Percentiles rank a stretch among this genome's conserved stretches.
phyloP scores from a whole-genome alignment of 2,329 filamentous ascomycete genomes.

The Fusarium vanettenii region DNA sequence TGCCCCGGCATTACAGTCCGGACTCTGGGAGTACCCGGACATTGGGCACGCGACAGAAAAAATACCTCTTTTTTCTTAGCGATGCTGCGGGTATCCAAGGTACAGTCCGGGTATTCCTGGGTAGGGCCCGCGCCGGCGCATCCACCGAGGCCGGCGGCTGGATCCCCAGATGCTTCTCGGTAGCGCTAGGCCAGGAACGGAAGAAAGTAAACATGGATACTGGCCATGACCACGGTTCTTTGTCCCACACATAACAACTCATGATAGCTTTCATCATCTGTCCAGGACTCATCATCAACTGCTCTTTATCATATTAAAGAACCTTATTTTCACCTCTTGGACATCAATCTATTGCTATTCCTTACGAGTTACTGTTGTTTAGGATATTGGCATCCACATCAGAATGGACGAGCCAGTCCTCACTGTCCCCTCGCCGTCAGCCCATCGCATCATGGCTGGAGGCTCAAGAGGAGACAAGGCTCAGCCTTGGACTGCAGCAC shows the following conservation, averaged over 20 bases:
- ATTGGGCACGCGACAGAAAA: conserved; percentile 23
- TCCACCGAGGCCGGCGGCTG: conserved; percentile 23
- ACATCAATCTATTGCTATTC: neutral
- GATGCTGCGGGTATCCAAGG: conserved; percentile 6
- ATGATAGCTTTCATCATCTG: neutral
- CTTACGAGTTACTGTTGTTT: neutral
- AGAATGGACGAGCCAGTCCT: conserved; percentile 15
- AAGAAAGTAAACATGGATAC: conserved; percentile 46
- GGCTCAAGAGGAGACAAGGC: conserved; percentile 5
- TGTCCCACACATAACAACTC: conserved; percentile 10
- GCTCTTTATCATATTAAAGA: neutral
- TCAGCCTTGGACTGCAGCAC: conserved; percentile 59
- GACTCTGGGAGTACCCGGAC: conserved; percentile 24
- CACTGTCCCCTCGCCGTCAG: conserved; percentile 19
- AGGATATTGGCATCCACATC: neutral
- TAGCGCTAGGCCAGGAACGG: conserved; percentile 43
- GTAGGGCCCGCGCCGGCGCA: conserved; percentile 8
- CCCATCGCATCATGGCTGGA: conserved; percentile 21
- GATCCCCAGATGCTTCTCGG: conserved; percentile 21
- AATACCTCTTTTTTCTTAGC: conserved; percentile 21
- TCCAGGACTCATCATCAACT: neutral
- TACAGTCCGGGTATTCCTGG: conserved; percentile 25
- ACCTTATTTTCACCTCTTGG: neutral
- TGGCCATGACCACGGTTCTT: neutral
- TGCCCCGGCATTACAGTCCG: conserved; percentile 40